phyloP scores from a whole-genome alignment of 495 filamentous ascomycete species.

The Xylaria intraflava region DNA sequence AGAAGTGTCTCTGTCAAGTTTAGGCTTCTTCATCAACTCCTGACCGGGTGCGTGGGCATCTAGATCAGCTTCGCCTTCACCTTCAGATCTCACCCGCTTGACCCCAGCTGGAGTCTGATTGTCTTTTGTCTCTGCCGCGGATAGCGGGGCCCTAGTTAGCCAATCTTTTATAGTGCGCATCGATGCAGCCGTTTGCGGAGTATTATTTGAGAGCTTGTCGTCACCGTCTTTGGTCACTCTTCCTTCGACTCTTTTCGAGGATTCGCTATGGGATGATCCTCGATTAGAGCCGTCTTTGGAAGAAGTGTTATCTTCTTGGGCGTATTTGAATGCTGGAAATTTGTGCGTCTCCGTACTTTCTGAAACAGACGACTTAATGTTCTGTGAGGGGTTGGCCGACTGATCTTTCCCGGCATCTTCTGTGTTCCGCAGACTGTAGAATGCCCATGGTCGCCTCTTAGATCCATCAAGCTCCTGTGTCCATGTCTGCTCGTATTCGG shows the following conservation, averaged over 20 bases:
- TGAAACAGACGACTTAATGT: background rate
- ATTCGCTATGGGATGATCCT: background rate
- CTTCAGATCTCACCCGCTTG: slow-evolving; percentile 4
- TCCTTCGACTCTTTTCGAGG: background rate
- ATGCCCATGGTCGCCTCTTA: slow-evolving; percentile 17
- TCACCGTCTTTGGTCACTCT: background rate
- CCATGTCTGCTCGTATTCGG: slow-evolving; percentile 14
- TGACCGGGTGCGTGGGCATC: background rate
- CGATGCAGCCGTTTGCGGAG: background rate
- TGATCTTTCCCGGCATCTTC: background rate
- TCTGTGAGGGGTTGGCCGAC: background rate
- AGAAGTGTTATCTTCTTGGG: background rate
- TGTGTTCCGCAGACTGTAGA: slow-evolving; percentile 14
- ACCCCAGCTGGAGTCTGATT: background rate
- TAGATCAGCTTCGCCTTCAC: background rate
- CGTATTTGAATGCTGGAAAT: background rate
- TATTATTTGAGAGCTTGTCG: background rate
- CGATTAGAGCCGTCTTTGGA: background rate
- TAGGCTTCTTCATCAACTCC: background rate
- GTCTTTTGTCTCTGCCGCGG: background rate
- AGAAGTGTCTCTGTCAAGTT: background rate
- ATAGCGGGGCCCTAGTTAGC: background rate
- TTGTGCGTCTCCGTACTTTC: background rate
- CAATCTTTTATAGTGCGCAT: background rate
- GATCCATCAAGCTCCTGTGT: background rate